These are phyloP conservation scores for Mycena vitilis DNA, from an alignment of 768 basidiomycete species.

Conservation along the genomic window DNA sequence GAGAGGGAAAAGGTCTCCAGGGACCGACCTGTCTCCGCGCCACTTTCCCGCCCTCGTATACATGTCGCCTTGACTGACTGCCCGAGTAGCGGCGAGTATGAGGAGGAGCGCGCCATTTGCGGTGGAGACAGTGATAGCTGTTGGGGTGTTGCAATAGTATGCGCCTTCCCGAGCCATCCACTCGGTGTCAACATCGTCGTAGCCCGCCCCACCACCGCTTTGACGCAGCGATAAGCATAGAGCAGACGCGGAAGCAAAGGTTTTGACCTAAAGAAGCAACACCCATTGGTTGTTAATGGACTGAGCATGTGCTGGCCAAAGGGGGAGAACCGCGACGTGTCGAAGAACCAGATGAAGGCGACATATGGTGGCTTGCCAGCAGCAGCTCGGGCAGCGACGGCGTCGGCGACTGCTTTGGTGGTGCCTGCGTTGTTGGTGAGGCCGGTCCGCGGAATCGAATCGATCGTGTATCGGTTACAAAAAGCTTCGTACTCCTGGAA, in stretches of 20 bases:
- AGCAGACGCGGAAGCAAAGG: neutral
- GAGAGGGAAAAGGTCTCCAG: constrained; percentile 20
- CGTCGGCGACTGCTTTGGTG: constrained; percentile 20
- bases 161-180: constrained; percentile 35
- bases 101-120: constrained; percentile 40
- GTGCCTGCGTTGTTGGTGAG: constrained; percentile 14
- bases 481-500: constrained; percentile 27
- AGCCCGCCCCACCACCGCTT: constrained; percentile 35
- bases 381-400: constrained; percentile 26
- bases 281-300: constrained; percentile 28
- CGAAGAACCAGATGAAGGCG: constrained; percentile 36
- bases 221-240: constrained; percentile 11
- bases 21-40: constrained; percentile 29
- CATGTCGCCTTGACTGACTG: constrained; percentile 33
- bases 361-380: constrained; percentile 24
- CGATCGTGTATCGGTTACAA: constrained; percentile 27
- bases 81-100: constrained; percentile 36
- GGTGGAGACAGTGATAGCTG: constrained; percentile 35
- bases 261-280: constrained; percentile 33
- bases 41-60: constrained; percentile 36
- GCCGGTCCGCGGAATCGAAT: constrained; percentile 19
- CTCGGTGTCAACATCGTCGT: constrained; percentile 32
- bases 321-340: neutral
- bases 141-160: constrained; percentile 40
- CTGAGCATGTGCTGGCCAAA: constrained; percentile 33